Base-by-base conservation (phyloP, 352 stramenopile species). In the Phytophthora quininea region DNA sequence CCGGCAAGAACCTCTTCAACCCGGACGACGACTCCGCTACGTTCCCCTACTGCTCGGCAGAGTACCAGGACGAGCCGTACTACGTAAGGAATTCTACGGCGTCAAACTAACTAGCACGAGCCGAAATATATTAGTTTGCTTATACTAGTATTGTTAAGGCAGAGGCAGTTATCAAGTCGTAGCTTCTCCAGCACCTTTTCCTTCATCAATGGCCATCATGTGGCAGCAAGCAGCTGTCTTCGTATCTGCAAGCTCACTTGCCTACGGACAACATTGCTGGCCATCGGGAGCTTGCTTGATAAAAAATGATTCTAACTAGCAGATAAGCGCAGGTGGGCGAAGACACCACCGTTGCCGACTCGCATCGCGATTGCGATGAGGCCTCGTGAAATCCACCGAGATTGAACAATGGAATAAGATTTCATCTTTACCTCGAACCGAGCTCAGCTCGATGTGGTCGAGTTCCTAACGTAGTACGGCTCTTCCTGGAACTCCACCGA, bases 71-170 rank as follows among this genome's bases (percentile, higher is more conserved):
- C 43, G 43, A 49, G 43, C 43, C 43, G 43, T 49, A 49, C 19
- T 49, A 49, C 43, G 19, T 49, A 11, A 49, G 43, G 43, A 49
- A 49, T 27, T 2, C 43, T 19, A 49, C 43, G 6, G 43, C 38
- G 4, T 46, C 38, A 15, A 14, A 46, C 38, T 78, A 43, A 67
- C 19, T 24, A 24, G 19, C 19, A 76, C 40, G 48, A 67, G 60
- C 38, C 9, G 4, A 46, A 46, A 46, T 46, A 46, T 46, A 46
- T 46, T 46, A 46, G 38, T 46, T 46, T 24, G 19, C 19, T 24
- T 24, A 24, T 24, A 24, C 19, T 24, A 24, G 19, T 24, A 24
- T 24, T 24, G 19, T 24, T 24, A 24, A 24, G 19, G 19, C 19
- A 24, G 19, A 24, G 19, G 19, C 19, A 24, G 19, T 24, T 24